A percentile compares a stretch with the other conserved stretches of the same genome.
Conservation (phyloP, 2,329 filamentous ascomycete genomes). For the Ascochyta fabae region DNA sequence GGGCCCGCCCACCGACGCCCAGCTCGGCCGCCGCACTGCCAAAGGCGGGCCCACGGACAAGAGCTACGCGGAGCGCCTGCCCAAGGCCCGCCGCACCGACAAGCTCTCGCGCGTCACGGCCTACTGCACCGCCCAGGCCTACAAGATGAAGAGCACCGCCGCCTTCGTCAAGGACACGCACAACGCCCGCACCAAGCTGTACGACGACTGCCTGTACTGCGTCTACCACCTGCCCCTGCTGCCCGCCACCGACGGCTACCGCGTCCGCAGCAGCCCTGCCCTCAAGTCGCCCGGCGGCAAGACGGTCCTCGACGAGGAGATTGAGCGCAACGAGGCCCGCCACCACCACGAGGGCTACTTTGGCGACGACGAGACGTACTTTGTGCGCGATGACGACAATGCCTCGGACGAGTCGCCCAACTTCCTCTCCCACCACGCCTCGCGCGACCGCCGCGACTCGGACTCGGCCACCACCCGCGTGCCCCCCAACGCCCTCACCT, state of each 20-base stretch:
- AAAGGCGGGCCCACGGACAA: conserved; percentile 73
- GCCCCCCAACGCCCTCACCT: conserved; percentile 74
- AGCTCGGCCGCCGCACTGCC: conserved; percentile 67
- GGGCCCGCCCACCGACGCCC: conserved; percentile 71
- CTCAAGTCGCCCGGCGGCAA: conserved; percentile 93
- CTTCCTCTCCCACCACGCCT: conserved; percentile 12
- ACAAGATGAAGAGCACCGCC: conserved; percentile 86
- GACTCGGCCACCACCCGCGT: conserved; percentile 55
- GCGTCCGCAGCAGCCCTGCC: conserved; percentile 87
- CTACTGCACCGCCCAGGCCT: conserved; percentile 94
- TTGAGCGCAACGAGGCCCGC: conserved; percentile 87
- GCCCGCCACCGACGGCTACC: conserved; percentile 83
- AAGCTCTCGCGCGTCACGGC: conserved; percentile 90
- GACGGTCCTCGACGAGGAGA: conserved; percentile 91
- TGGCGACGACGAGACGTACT: conserved; percentile 70
- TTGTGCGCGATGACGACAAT: conserved; percentile 44
- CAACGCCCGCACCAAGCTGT: conserved; percentile 90
- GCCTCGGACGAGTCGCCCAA: conserved; percentile 21
- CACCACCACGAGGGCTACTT: conserved; percentile 93
- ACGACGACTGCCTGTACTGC: conserved; percentile 95
- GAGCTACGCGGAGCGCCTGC: conserved; percentile 90
- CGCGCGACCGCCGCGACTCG: conserved; percentile 29
- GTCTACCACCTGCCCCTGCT: conserved; percentile 93
- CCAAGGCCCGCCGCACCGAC: conserved; percentile 85
- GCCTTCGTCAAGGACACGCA: conserved; percentile 88